A percentile compares a stretch with the other conserved stretches of the same genome.
These are phyloP conservation scores for Termitomyces sp. DNA, from an alignment of 768 basidiomycete genomes.

Conservation along the genomic window DNA sequence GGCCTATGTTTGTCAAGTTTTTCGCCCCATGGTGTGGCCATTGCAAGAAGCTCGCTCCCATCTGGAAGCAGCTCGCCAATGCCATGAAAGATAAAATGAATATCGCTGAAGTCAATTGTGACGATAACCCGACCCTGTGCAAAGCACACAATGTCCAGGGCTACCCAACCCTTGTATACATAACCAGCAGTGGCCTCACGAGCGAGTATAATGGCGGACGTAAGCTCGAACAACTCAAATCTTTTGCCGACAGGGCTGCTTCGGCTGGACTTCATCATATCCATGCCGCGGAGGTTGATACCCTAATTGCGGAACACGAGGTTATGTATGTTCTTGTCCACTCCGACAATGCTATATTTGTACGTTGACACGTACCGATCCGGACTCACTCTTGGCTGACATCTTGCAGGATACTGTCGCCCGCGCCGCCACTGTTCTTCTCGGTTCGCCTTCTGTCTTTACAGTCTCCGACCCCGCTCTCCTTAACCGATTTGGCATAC, in stretches of 20 bases:
- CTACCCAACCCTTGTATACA: slow-evolving; percentile 83
- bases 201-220: slow-evolving; percentile 77
- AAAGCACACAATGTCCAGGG: slow-evolving; percentile 62
- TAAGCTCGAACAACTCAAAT: slow-evolving; percentile 64
- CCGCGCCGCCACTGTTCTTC: slow-evolving; percentile 36
- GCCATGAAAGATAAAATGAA: slow-evolving; percentile 68
- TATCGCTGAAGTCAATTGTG: slow-evolving; percentile 89
- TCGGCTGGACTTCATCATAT: slow-evolving; percentile 44
- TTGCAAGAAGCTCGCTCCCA: slow-evolving; percentile 90
- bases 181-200: slow-evolving; percentile 47
- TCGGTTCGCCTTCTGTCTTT: slow-evolving; percentile 44
- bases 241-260: slow-evolving; percentile 74
- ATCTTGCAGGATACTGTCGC: slow-evolving; percentile 30
- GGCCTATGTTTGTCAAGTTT: slow-evolving; percentile 59
- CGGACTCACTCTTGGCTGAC: not conserved
- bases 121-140: slow-evolving; percentile 68
- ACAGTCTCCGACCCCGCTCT: slow-evolving; percentile 36
- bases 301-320: slow-evolving; percentile 28
- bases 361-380: slow-evolving; percentile 17
- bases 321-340: slow-evolving; percentile 54
- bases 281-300: slow-evolving; percentile 39
- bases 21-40: slow-evolving; percentile 98
- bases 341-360: slow-evolving; percentile 38
- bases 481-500: slow-evolving; percentile 33
- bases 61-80: slow-evolving; percentile 73